phyloP scores from a whole-genome alignment of 306 rosid species.

The Notholithocarpus densiflorus region DNA sequence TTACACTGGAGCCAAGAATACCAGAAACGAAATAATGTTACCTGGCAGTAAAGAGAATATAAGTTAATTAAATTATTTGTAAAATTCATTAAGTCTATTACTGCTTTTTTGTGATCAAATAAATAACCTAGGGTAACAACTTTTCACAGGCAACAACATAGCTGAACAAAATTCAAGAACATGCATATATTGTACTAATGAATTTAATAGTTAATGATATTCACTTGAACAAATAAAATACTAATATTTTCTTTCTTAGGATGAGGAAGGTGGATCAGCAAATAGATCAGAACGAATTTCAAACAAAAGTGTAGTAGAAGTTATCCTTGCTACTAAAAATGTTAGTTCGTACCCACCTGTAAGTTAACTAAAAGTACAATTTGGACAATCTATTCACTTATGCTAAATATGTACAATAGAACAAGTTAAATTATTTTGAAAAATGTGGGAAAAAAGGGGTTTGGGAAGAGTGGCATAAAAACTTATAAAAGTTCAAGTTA shows the following conservation, averaged over 20 bases:
- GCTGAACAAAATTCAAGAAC: neutral
- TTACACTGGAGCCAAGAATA: slow-evolving; percentile 88
- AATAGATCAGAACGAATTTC: neutral
- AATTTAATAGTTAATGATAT: neutral
- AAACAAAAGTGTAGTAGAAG: neutral
- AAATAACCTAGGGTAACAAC: neutral
- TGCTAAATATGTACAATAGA: neutral
- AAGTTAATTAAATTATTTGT: neutral
- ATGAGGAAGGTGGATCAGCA: slow-evolving; percentile 18
- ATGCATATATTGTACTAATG: neutral
- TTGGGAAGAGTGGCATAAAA: neutral
- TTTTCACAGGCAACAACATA: neutral
- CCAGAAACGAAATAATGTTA: slow-evolving; percentile 77
- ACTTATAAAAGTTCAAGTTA: neutral
- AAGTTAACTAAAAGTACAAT: neutral
- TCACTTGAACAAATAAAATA: neutral
- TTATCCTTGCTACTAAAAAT: neutral
- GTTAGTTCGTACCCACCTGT: neutral
- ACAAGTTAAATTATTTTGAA: neutral
- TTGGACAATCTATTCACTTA: neutral
- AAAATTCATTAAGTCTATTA: neutral
- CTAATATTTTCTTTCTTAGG: neutral
- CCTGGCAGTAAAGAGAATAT: slow-evolving; percentile 40
- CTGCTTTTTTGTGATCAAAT: neutral
- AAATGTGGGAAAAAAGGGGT: neutral